Conservation (phyloP, 106 monocot genomes). For the Dendrobium officinale region DNA sequence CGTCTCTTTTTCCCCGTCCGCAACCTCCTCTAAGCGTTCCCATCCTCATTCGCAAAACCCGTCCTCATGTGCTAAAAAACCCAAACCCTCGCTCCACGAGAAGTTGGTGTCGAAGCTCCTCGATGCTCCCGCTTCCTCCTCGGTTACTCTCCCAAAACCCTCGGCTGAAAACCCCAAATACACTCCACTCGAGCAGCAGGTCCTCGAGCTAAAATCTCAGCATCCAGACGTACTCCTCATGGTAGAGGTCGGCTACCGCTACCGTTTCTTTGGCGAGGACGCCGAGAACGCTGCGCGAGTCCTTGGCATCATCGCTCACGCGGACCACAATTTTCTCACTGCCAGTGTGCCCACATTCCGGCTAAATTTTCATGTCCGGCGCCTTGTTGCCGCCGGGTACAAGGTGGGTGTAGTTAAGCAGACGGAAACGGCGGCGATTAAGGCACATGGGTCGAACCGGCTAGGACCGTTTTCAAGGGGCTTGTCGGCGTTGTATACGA, state of each 20-base stretch:
- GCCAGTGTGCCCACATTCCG: constrained; percentile 87
- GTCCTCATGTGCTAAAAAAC: constrained; percentile 9
- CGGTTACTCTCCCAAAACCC: constrained; percentile 1
- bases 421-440: constrained; percentile 90
- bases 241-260: constrained; percentile 92
- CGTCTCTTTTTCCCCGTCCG: constrained; percentile 64
- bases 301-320: constrained; percentile 68
- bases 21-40: constrained; percentile 33
- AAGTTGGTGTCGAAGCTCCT: constrained; percentile 34
- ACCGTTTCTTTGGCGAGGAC: constrained; percentile 89
- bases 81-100: constrained; percentile 39
- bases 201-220: constrained; percentile 67
- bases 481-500: constrained; percentile 70
- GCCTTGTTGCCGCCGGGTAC: constrained; percentile 68
- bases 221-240: constrained; percentile 80
- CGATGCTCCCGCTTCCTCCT: constrained; percentile 13
- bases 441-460: constrained; percentile 60
- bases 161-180: constrained; percentile 24
- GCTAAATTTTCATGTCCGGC: constrained; percentile 60
- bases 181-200: constrained; percentile 89
- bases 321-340: constrained; percentile 78
- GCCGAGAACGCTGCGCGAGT: constrained; percentile 65
- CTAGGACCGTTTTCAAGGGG: constrained; percentile 67
- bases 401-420: constrained; percentile 98
- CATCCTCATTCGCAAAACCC: constrained; percentile 4